Base-by-base conservation (phyloP, 495 filamentous ascomycete genomes). In the Thozetella sp. region DNA sequence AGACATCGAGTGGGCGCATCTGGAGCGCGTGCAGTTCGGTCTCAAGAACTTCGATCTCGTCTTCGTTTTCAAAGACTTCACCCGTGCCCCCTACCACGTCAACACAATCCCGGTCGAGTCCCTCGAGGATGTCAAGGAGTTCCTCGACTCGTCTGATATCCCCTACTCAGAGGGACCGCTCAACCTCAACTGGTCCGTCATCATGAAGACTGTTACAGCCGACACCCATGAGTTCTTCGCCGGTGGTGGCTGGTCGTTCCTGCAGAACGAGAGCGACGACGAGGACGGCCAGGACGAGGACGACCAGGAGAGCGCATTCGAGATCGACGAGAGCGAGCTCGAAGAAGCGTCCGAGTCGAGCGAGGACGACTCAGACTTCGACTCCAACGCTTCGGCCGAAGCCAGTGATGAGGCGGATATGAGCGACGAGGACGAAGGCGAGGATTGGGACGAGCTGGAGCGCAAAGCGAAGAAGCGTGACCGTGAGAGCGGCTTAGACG, bases 31-130 rank as follows among this genome's bases (percentile, higher is more conserved):
- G 17, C 93, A 96, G 83, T 99, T 98, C 67, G 96, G 96, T 22
- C 84, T 99, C 46, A 98, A 98, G 82, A 99, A 99, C 70, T 99
- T 99, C 72, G 96, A 99, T 75, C 86, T 98, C 64, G 96, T 98
- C 10, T 93, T 97, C 66, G 91, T 98, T 25, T 97, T 95, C 82
- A 97, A 97, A 65, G 96, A 99, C 75, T 98, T 97, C 76, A 85
- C 88, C 52, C 86, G 93, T 17, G 70, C 90, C 1, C 93, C 94
- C 2, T 88, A 87, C 25, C 96, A 98, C 75, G 90, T 99, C 78
- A 99, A 99, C 73, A 98, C 96, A 17, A 98, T 99, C 62, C 96
- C 96, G 1, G 93, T 99, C 46, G 96, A 98, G 69, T 88, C 88
- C 2, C 80, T 99, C 26, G 96, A 99, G 59, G 86, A 89, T 56